These are phyloP conservation scores for Blastobotrys ciferrii DNA, from an alignment of 1,139 yeast species.

Conservation along the genomic window DNA sequence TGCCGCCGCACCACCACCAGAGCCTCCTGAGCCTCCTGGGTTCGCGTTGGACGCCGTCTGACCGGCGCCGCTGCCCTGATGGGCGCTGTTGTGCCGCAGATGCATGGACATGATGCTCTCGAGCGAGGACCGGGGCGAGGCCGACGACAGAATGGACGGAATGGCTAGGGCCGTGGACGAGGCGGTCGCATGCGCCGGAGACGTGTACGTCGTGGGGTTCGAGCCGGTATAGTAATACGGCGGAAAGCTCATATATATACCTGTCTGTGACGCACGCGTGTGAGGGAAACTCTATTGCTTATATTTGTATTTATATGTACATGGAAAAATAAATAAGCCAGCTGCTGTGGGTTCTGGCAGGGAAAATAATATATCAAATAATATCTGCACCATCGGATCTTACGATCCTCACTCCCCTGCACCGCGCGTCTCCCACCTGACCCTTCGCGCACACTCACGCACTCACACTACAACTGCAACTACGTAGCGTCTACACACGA, in stretches of 20 bases:
- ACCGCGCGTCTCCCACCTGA: constrained; percentile 7
- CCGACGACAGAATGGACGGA: constrained; percentile 14
- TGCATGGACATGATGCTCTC: constrained; percentile 15
- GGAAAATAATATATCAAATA: constrained; percentile 7
- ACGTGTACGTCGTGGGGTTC: constrained; percentile 12
- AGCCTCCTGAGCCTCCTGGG: too few species aligned
- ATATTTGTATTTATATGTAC: background rate
- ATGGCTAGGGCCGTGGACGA: constrained; percentile 10
- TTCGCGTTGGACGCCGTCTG: too few species aligned
- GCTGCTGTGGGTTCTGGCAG: constrained; percentile 1
- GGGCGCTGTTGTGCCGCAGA: too few species aligned
- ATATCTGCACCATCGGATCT: constrained; percentile 1
- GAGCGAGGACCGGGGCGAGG: constrained; percentile 17
- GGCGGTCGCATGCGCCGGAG: constrained; percentile 17
- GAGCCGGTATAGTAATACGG: background rate
- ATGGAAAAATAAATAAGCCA: background rate
- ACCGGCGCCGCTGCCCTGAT: too few species aligned
- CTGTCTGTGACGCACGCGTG: too few species aligned
- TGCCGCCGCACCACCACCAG: background rate
- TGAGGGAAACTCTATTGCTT: background rate
- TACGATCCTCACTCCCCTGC: constrained; percentile 6
- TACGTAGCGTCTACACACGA: too few species aligned
- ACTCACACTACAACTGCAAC: too few species aligned
- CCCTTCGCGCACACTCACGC: too few species aligned
- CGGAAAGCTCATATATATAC: constrained; percentile 5